Evolutionary conservation across 495 filamentous ascomycete genomes (phyloP), one percentile per base, ranked within the genome.

Genomic region (Aspergillus steynii): DNA sequence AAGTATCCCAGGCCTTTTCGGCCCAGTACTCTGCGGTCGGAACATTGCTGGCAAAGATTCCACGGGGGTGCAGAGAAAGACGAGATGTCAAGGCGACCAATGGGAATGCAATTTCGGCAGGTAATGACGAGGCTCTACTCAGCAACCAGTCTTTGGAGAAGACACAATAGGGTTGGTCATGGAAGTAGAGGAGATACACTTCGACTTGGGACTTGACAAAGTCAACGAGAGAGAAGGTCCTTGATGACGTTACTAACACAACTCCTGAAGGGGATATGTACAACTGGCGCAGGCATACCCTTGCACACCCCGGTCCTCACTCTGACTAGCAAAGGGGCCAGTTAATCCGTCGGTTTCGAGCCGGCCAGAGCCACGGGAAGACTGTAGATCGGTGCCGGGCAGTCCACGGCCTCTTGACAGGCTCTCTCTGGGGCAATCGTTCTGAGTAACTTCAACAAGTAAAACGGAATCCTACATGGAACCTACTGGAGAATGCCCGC

Each of bases 111-210:
- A 71, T 56, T 28, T 73, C 68, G 25, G 62, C 51, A 5, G 68
- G 66, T 14, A 73, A 59, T 2, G 46, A 60, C 2, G 26, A 1
- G 6, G 61, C 59, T n/a, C 63, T 60, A 14, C 54, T 26, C 10
- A 67, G 20, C n/a, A 73, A 59, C 70, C 70, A 73, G 1, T 59
- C 25, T 34, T 63, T 65, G 3, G 61, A 50, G 27, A 73, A 71
- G 2, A 69, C 62, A 50, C 68, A 69, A 45, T 69, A 73, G 5
- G 70, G 70, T 37, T 71, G 70, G 46, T 73, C 70, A 56, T 73
- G 70, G 28, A 73, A 69, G 47, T 67, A 55, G 28, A 32, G 57
- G 9, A 73, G 51, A 42, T 71, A 73, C 25, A 59, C 58, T 5
- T 71, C 56, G 15, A 73, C 63, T 54, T 73, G 66, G 1, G 64